Evolutionary conservation across 257 asterid species (phyloP), one percentile per base, ranked within the genome.

Genomic region (Salvia splendens): DNA sequence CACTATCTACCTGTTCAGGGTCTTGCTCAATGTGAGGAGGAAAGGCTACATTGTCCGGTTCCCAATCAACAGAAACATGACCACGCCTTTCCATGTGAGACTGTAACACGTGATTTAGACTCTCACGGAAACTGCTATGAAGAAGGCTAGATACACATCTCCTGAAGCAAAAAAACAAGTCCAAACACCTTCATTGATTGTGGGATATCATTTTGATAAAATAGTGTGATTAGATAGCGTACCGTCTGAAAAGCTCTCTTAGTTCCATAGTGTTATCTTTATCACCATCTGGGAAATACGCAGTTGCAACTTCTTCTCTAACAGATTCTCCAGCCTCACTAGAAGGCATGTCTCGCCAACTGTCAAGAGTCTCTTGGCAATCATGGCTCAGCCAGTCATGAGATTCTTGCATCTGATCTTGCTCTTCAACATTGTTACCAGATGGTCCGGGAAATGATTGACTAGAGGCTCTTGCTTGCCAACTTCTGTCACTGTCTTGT

Each of bases 181-280:
- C 11, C 9, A 3, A 16, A 65, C 12, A 32, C 32, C 32, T 11
- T 55, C 28, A 40, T 24, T 24, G 30, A 24, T 24, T 24, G 2
- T 24, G 30, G n/a, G 15, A 73, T 52, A 36, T 58, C 9, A 32
- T 51, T 32, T 12, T 15, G 47, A 41, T 14, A 41, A 4, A 33
- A 14, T 24, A 12, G 16, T 5, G 11, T 5, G 11, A 15, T 70
- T 38, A 73, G 43, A 64, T n/a, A 28, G 53, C 66, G 20, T 76
- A 92, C 98, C 96, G 75, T 85, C 95, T 89, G 61, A 81, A 87
- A 64, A 93, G 93, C 73, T 88, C 95, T 81, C 95, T 85, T 36
- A 93, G 83, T 77, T 93, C 98, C 68, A 75, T 73, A 64, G 65
- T 82, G 59, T 67, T 80, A 61, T 55, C 86, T 78, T 81, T 85